These are phyloP conservation scores for Endocalyx cinctus DNA, from an alignment of 2,329 filamentous ascomycete species.

Conservation along the genomic window DNA sequence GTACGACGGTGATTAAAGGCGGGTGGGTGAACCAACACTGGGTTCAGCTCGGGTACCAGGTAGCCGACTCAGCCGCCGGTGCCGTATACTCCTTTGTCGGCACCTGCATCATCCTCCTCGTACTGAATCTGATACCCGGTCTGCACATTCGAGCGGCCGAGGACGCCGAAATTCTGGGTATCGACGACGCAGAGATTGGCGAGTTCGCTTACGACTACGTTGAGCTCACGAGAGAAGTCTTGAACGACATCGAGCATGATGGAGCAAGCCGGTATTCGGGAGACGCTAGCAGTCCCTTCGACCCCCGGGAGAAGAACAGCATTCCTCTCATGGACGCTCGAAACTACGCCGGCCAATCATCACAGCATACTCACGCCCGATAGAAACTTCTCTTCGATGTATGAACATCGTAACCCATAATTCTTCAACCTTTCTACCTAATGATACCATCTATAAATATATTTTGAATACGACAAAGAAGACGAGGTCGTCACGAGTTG, in stretches of 20 bases:
- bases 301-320: conserved; percentile 44
- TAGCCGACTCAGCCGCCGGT: conserved; percentile 75
- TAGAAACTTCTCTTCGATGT: conserved; percentile 2
- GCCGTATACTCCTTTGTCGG: conserved; percentile 73
- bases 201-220: conserved; percentile 97
- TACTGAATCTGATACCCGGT: conserved; percentile 75
- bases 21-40: conserved; percentile 84
- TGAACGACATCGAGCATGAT: conserved; percentile 43
- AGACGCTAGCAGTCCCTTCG: conserved; percentile 32
- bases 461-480: no score
- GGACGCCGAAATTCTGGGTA: conserved; percentile 77
- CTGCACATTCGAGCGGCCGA: conserved; percentile 69
- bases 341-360: conserved; percentile 34
- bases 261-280: conserved; percentile 39
- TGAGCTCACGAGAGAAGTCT: conserved; percentile 56
- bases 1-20: conserved; percentile 60
- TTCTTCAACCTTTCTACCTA: not conserved
- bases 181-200: conserved; percentile 86
- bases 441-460: not conserved
- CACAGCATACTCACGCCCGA: conserved; percentile 21
- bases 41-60: conserved; percentile 77
- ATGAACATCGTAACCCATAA: not conserved
- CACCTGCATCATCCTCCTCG: conserved; percentile 73
- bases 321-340: conserved; percentile 43
- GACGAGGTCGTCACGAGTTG: no score